Evolutionary conservation across 495 filamentous ascomycete genomes (phyloP), one percentile per base, ranked within the genome.

Genomic region (Articulospora tetracladia): DNA sequence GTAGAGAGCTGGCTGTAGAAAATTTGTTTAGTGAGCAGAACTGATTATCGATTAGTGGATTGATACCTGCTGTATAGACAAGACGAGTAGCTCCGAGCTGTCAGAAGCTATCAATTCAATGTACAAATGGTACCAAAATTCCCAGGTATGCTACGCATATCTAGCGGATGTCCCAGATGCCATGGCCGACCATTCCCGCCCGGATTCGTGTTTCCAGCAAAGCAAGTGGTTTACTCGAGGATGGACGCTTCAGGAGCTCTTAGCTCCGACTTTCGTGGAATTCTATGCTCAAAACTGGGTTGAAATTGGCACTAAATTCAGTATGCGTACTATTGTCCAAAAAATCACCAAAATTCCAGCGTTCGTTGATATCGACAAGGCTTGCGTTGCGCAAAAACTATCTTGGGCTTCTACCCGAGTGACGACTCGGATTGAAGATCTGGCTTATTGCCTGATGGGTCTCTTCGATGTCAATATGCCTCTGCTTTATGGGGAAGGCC

Each of bases 161-260:
- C 46, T 66, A 2, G 25, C 15, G 7, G 59, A 61, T 52, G 52
- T 61, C 23, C 20, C 32, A 11, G 17, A 25, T 15, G 39, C 3
- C 27, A 25, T n/a, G 50, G 27, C 19, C n/a, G n/a, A 28, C 13
- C 17, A 57, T 24, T 48, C 48, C 19, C n/a, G n/a, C n/a, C 68
- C 66, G 61, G 69, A 66, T 47, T 64, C 34, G 7, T 27, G 66
- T 30, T 67, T 69, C 12, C 70, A 23, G 70, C 69, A 64, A 11
- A n/a, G n/a, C n/a, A n/a, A n/a, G n/a, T n/a, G n/a, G n/a, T n/a
- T 3, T 67, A n/a, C n/a, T n/a, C n/a, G n/a, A n/a, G n/a, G n/a
- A n/a, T n/a, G n/a, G n/a, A n/a, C n/a, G n/a, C n/a, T 70, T 1
- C 68, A 70, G 46, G 69, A 73, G 49, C 61, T 73, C 10, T 53